These are phyloP conservation scores for Eimeria necatrix DNA, from an alignment of 169 alveolate species.

Conservation along the genomic window DNA sequence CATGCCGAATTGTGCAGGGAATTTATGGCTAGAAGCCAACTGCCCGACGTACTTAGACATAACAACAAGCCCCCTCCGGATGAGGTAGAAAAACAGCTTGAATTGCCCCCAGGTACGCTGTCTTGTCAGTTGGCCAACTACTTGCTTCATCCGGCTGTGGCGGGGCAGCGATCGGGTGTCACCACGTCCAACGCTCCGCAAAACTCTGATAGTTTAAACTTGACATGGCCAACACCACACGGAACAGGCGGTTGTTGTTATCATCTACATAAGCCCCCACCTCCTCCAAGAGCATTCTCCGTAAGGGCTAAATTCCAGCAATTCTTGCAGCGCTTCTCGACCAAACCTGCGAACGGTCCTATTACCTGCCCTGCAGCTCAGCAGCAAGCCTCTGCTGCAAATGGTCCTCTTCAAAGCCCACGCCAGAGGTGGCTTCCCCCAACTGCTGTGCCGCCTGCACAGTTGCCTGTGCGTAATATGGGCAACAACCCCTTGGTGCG, in stretches of 20 bases:
- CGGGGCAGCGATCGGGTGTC: slow-evolving; percentile 80
- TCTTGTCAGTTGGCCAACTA: slow-evolving; percentile 79
- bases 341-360: slow-evolving; percentile 27
- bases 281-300: slow-evolving; percentile 62
- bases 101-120: slow-evolving; percentile 70
- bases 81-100: slow-evolving; percentile 81
- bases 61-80: slow-evolving; percentile 81
- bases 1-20: slow-evolving; percentile 56
- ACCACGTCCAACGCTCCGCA: slow-evolving; percentile 81
- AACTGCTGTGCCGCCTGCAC: slow-evolving; percentile 14
- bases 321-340: slow-evolving; percentile 47
- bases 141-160: slow-evolving; percentile 69
- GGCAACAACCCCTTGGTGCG: slow-evolving; percentile 17
- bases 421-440: slow-evolving; percentile 67
- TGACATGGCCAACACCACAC: slow-evolving; percentile 55
- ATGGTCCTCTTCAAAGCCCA: slow-evolving; percentile 8
- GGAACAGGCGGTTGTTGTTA: slow-evolving; percentile 77
- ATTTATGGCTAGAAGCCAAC: slow-evolving; percentile 75
- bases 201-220: slow-evolving; percentile 77
- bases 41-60: slow-evolving; percentile 75
- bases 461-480: background rate
- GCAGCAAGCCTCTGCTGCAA: background rate
- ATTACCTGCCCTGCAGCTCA: slow-evolving; percentile 52
- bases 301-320: slow-evolving; percentile 72
- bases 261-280: slow-evolving; percentile 78